Evolutionary conservation across 139 green algal species (phyloP), one percentile per base, ranked within the genome.

Genomic region (Medakamo hakoo): DNA sequence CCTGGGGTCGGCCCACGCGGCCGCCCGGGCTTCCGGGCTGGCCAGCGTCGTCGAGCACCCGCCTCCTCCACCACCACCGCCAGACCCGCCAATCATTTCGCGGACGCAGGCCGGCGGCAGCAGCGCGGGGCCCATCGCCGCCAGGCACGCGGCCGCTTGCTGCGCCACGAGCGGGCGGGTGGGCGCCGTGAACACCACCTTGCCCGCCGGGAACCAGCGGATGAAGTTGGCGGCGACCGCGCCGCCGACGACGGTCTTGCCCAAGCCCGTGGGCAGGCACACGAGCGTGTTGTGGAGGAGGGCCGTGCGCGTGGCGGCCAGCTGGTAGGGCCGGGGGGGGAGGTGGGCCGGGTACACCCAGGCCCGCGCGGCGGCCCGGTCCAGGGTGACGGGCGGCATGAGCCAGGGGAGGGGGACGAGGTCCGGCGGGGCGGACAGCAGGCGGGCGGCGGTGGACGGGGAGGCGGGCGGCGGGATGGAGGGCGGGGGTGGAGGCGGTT

Each of bases 241-340:
- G 5, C 90, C 88, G 19, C 92, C 92, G 26, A 98, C 90, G 18
- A 95, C 76, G 21, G 92, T 97, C 82, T 98, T 97, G 61, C 92
- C 92, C 29, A 96, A 78, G 19, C 92, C 92, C 0, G 92, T 97
- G 58, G 92, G 92, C 62, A 98, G 80, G 68, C 83, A 93, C 23
- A 95, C 84, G 22, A 98, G 77, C 3, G 86, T 95, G 76, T 98
- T 98, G 67, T 73, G 56, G 31, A 90, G 84, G 32, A 96, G 78
- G 27, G 85, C 83, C 3, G 73, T 72, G 26, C 74, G 62, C 20
- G 40, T 16, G 40, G 16, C 16, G 40, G 9, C 40, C 9, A 16
- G 9, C 40, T 52, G 40, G 40, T 52, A 52, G 40, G 40, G 40
- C 9, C 40, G 40, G 9, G 16, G 40, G 40, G 9, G 40, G 40